Base-by-base conservation (phyloP, 2,329 filamentous ascomycete species). In the Ascocoryne sarcoides region DNA sequence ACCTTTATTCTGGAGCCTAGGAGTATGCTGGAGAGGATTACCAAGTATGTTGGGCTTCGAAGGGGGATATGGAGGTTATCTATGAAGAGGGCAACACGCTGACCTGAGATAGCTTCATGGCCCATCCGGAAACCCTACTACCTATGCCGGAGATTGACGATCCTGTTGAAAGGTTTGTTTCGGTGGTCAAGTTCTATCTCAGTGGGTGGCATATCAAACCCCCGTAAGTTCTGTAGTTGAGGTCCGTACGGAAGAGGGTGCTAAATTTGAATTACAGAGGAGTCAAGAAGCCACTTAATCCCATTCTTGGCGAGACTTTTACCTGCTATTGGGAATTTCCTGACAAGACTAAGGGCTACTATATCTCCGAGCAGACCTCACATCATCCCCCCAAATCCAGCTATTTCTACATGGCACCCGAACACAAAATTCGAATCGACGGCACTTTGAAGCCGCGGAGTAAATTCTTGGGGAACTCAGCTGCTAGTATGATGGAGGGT, bases 121-220 rank as follows among this genome's bases (percentile, higher is more conserved):
- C 90, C 55, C 92, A 98, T 61, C 92, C 92, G 30, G 92, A 98
- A 65, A 93, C 88, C 58, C 80, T 98, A 21, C 77, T 98, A 4
- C 82, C 84, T 23, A 92, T 96, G 63, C 76, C 90, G 32, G 69
- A 77, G 34, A 84, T 95, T 53, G 84, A 96, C 37, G 90, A 98
- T 58, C 90, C 92, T 1, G 69, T 87, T 42, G 71, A 90, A 57
- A 79, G 92, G 61, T 98, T 98, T 59, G 79, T 96, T 20, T 85
- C 88, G 10, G 92, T 98, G 36, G 86, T 95, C 60, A 95, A 93
- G 65, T 98, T 98, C 64, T 98, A 98, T 64, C 71, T 98, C 32
- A 95, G 88, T 63, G 92, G 92, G 56, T 98, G 92, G 92, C 92
- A 98, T 63, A 95, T 98, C 61, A 92, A 90, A 64, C 92, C 92